Conservation (phyloP, 2,329 filamentous ascomycete genomes). For the Coniella vitis region DNA sequence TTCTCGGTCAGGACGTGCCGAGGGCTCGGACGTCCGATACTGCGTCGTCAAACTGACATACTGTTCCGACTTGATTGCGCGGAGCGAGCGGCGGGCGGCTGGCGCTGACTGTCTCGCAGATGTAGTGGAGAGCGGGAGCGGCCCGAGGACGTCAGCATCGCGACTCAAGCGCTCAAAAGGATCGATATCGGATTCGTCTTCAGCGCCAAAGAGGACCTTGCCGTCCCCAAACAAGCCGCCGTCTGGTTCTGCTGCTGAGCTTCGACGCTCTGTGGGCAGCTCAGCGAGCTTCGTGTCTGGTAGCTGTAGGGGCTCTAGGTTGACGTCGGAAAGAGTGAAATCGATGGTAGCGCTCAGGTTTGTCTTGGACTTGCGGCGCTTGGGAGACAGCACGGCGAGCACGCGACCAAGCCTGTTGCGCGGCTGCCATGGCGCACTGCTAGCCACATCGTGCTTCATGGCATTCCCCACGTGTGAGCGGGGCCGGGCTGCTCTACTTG, state of each 20-base stretch:
- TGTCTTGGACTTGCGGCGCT: constrained; percentile 24
- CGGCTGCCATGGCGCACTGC: not conserved
- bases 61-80: not conserved
- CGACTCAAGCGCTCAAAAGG: constrained; percentile 45
- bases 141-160: constrained; percentile 45
- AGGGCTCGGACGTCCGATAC: constrained; percentile 27
- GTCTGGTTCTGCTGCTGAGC: constrained; percentile 43
- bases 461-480: not conserved
- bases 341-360: constrained; percentile 26
- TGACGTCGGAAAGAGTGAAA: constrained; percentile 16
- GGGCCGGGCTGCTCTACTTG: not conserved
- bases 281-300: constrained; percentile 31
- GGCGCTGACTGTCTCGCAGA: constrained; percentile 29
- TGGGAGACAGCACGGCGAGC: constrained; percentile 10
- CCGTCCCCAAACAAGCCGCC: constrained; percentile 29
- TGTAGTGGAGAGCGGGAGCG: constrained; percentile 43
- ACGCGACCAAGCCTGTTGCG: constrained; percentile 7
- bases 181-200: constrained; percentile 33
- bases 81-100: constrained; percentile 22
- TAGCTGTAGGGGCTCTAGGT: not conserved
- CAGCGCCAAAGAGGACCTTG: constrained; percentile 32
- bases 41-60: constrained; percentile 21
- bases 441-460: constrained; percentile 5
- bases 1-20: constrained; percentile 27
- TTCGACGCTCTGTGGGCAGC: constrained; percentile 33